A percentile compares a stretch with the other conserved stretches of the same genome.
Conservation (phyloP, 2,329 filamentous ascomycete species). For the Dothideomycetes sp. region DNA sequence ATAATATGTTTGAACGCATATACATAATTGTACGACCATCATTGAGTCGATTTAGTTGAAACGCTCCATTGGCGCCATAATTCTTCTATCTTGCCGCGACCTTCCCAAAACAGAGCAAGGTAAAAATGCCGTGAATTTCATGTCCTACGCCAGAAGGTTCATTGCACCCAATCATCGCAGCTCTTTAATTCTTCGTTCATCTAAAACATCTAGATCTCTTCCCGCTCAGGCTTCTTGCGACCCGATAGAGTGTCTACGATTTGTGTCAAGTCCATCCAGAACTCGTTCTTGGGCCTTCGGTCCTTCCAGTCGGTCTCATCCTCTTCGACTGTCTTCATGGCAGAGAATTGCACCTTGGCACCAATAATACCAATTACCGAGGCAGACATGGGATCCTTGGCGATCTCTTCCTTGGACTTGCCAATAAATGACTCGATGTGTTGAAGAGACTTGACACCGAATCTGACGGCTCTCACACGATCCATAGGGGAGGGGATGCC, state of each 20-base stretch:
- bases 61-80: too few species aligned
- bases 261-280: conserved; percentile 72
- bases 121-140: too few species aligned
- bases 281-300: conserved; percentile 69
- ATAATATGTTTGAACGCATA: too few species aligned
- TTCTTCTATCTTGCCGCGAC: too few species aligned
- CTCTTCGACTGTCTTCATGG: conserved; percentile 70
- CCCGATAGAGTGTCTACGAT: conserved; percentile 79
- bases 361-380: conserved; percentile 88
- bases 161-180: too few species aligned
- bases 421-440: conserved; percentile 72
- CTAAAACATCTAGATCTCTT: conserved; percentile 5
- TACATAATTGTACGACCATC: too few species aligned
- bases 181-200: background rate
- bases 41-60: too few species aligned
- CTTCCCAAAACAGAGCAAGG: too few species aligned
- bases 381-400: conserved; percentile 60
- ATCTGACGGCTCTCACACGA: conserved; percentile 77
- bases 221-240: conserved; percentile 27
- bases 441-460: conserved; percentile 90
- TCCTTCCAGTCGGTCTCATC: conserved; percentile 89
- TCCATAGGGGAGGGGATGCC: conserved; percentile 93
- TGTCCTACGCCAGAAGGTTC: too few species aligned
- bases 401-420: conserved; percentile 55
- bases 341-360: conserved; percentile 75